Evolutionary conservation across 768 basidiomycete genomes (phyloP).

Genomic region (Mycena amicta): DNA sequence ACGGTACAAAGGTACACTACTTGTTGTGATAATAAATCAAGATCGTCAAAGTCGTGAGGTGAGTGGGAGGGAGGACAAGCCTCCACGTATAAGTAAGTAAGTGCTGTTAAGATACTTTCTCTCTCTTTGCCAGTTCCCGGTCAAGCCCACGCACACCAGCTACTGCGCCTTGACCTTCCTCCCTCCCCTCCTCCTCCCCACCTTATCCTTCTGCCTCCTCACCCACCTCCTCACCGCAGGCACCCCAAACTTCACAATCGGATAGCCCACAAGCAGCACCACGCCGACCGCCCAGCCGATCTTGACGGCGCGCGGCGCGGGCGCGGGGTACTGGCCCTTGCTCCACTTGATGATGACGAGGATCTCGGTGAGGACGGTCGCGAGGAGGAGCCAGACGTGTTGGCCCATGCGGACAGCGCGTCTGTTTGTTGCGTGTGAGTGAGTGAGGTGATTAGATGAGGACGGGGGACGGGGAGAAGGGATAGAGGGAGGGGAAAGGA

Average conservation of each 20-base stretch:
- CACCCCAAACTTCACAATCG: conserved; percentile 65
- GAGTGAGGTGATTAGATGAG: background rate
- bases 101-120: too few relatives aligned
- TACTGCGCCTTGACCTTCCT: background rate
- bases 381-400: conserved; percentile 84
- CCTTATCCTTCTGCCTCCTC: conserved; percentile 40
- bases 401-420: conserved; percentile 88
- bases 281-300: conserved; percentile 68
- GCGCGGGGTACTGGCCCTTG: conserved; percentile 64
- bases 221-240: conserved; percentile 59
- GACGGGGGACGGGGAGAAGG: background rate
- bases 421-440: conserved; percentile 40
- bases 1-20: too few relatives aligned
- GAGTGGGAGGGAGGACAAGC: too few relatives aligned
- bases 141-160: background rate
- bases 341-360: conserved; percentile 80
- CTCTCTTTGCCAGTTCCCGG: too few relatives aligned
- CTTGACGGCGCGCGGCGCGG: conserved; percentile 64
- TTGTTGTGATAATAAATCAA: too few relatives aligned
- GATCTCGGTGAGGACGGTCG: conserved; percentile 82
- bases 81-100: too few relatives aligned
- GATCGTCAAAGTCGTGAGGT: too few relatives aligned
- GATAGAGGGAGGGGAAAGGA: background rate
- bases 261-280: conserved; percentile 67
- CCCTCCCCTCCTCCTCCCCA: conserved; percentile 39